A percentile compares a stretch with the other conserved stretches of the same genome.
Conservation (phyloP, 2,329 filamentous ascomycete species). For the Claviceps sp. region DNA sequence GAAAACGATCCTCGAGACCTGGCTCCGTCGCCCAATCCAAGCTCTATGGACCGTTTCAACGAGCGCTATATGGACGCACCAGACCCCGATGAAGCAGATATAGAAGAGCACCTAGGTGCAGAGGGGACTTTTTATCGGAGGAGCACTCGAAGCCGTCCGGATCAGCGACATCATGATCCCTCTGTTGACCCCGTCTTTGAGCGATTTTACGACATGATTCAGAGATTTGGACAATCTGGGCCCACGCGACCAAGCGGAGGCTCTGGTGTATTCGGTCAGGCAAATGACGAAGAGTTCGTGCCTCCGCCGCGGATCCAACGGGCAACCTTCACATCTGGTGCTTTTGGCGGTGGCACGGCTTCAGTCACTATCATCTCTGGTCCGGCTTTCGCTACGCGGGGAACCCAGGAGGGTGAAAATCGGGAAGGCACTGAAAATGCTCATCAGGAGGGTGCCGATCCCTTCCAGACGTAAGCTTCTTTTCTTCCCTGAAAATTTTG, state of each 20-base stretch:
- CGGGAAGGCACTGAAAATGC: neutral
- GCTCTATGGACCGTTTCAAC: conserved; percentile 17
- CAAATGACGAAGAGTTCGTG: neutral
- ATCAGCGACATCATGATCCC: conserved; percentile 17
- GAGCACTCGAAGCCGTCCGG: conserved; percentile 17
- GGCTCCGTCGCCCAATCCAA: conserved; percentile 16
- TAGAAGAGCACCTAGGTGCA: conserved; percentile 37
- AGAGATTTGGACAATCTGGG: conserved; percentile 17
- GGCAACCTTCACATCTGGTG: conserved; percentile 24
- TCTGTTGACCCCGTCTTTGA: conserved; percentile 24
- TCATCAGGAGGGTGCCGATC: conserved; percentile 14
- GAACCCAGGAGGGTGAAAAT: neutral
- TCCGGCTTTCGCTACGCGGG: conserved; percentile 13
- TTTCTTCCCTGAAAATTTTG: neutral
- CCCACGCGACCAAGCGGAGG: neutral
- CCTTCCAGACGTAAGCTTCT: conserved; percentile 35
- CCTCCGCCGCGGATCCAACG: conserved; percentile 19
- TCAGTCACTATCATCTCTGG: conserved; percentile 36
- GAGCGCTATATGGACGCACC: conserved; percentile 27
- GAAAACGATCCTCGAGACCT: conserved; percentile 49
- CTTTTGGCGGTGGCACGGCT: conserved; percentile 27
- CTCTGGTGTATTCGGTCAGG: neutral
- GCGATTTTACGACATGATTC: conserved; percentile 32
- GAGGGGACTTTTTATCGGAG: conserved; percentile 28
- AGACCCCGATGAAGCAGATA: conserved; percentile 46